Percentiles rank a stretch among this genome's conserved stretches.
Evolutionary conservation across 805 yeast species (phyloP).

Genomic region (Saccharomyces mikatae): DNA sequence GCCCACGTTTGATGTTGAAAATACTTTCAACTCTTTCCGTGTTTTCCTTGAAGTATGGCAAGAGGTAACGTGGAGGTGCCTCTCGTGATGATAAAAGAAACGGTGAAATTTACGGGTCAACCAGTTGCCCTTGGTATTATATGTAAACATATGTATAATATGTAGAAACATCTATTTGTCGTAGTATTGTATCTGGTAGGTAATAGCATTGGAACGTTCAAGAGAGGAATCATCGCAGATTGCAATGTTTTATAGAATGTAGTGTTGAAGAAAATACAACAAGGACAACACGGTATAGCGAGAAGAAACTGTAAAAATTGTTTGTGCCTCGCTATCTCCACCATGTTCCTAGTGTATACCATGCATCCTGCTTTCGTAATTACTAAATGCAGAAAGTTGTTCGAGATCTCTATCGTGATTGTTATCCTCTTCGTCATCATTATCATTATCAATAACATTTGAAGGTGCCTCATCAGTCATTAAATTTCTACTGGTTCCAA

Average conservation of each 20-base stretch:
- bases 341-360: neutral
- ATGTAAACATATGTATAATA: neutral
- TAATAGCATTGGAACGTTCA: neutral
- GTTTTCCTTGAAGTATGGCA: neutral
- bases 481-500: neutral
- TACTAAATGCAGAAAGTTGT: neutral
- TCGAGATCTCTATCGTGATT: neutral
- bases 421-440: neutral
- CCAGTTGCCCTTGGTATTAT: neutral
- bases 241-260: neutral
- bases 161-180: neutral
- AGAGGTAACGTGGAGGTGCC: neutral
- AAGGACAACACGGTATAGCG: neutral
- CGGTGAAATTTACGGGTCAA: neutral
- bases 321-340: neutral
- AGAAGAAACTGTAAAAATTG: neutral
- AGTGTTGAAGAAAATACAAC: neutral
- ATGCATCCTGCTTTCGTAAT: neutral
- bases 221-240: neutral
- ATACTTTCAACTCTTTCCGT: neutral
- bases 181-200: neutral
- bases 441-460: neutral
- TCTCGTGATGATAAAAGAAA: neutral
- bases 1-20: neutral
- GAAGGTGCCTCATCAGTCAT: neutral